Evolutionary conservation across 2,329 filamentous ascomycete genomes (phyloP), one percentile per base, ranked within the genome.

Genomic region (Trichoderma semiorbis): DNA sequence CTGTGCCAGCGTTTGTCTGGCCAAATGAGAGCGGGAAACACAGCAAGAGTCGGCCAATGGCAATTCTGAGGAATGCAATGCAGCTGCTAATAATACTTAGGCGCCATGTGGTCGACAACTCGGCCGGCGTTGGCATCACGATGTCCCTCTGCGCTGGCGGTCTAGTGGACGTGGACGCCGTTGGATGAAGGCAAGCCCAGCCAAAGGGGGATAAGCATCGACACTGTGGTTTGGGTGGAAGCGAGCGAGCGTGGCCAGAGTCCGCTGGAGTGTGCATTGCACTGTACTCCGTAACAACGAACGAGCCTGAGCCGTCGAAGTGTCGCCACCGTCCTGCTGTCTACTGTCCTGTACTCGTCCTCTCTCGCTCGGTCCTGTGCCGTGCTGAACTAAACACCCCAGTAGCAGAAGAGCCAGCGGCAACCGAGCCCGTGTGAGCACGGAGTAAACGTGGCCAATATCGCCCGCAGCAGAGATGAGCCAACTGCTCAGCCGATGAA

Each of bases 81-180:
- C 43, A 64, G 68, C 24, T 69, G 68, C 70, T 64, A 72, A 72
- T 65, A 65, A 69, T 72, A 69, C 63, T 69, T 72, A 72, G 68
- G 68, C 71, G 71, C 71, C 67, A 58, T 67, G 68, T 67, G 71
- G 71, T 72, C 60, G 43, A 39, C 57, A 71, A 64, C 34, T 34
- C 36, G 70, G 70, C 34, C 70, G 55, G 64, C 47, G 64, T 68
- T 67, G 57, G 65, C 70, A 67, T 50, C 24, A 36, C 68, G n/a
- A 32, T 55, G 64, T 62, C 65, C 64, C 53, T 72, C 24, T 64
- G 66, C 34, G 70, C 55, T 72, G 70, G 50, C 61, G n/a, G 61
- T 60, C 47, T 28, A 39, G 61, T 16, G 61, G 53, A 66, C 60
- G 61, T 58, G 26, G 43, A 30, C 68, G 32, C 39, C 30, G 50